These are phyloP conservation scores for Scutellaria barbata DNA, from an alignment of 257 asterid genomes.

Conservation along the genomic window DNA sequence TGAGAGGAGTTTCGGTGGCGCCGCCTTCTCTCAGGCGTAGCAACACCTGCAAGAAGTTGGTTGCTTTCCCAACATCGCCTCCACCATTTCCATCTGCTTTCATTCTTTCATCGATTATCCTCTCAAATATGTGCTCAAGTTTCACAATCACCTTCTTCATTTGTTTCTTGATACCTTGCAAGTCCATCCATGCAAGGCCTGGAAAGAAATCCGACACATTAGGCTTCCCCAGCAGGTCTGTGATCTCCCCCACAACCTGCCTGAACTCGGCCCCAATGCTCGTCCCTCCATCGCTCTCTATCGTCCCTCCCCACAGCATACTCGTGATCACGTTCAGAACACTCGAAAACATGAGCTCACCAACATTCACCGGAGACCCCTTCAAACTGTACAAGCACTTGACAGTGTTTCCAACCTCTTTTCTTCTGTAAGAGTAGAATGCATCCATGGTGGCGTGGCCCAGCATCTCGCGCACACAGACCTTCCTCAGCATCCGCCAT, in stretches of 20 bases:
- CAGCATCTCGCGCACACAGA: constrained; percentile 51
- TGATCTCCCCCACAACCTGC: constrained; percentile 42
- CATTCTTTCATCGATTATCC: constrained; percentile 27
- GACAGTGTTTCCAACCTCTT: constrained; percentile 41
- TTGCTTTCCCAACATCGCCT: constrained; percentile 22
- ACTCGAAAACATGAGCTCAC: constrained; percentile 48
- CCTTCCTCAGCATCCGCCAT: constrained; percentile 57
- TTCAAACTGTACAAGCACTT: constrained; percentile 10
- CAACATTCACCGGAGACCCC: constrained; percentile 37
- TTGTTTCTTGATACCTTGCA: constrained; percentile 52
- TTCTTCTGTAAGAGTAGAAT: constrained; percentile 38
- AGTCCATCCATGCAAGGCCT: constrained; percentile 45
- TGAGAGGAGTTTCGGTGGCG: constrained; percentile 51
- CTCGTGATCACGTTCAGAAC: constrained; percentile 46
- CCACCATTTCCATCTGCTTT: neutral
- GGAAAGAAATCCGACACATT: constrained; percentile 65
- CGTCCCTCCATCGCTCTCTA: constrained; percentile 30
- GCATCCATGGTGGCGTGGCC: constrained; percentile 44
- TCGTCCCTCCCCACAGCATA: constrained; percentile 56
- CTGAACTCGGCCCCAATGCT: constrained; percentile 49
- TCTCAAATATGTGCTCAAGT: constrained; percentile 42
- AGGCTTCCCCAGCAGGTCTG: constrained; percentile 46
- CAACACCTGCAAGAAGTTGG: constrained; percentile 58
- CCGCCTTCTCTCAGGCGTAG: constrained; percentile 50
- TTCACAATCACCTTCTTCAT: constrained; percentile 30